Percentiles rank a stretch among this genome's conserved stretches.
Evolutionary conservation across 169 alveolate species (phyloP).

Genomic region (Toxoplasma gondii): DNA sequence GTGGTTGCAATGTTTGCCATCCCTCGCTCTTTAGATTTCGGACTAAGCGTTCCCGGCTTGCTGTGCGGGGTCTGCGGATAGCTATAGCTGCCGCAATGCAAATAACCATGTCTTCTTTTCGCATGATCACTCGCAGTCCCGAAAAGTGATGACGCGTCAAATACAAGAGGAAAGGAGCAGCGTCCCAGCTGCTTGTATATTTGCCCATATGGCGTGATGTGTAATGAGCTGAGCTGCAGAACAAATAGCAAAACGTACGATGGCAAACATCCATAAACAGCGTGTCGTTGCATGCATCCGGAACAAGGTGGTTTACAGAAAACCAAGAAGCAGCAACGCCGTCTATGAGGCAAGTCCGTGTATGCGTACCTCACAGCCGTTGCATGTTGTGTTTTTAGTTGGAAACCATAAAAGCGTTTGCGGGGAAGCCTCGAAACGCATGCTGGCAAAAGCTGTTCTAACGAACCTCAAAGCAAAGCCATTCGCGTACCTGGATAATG

Average conservation of each 20-base stretch:
- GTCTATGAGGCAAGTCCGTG: too few species aligned
- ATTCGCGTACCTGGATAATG: background rate
- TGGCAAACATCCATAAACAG: background rate
- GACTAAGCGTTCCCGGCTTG: background rate
- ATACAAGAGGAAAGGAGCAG: constrained; percentile 12
- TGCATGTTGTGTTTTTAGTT: too few species aligned
- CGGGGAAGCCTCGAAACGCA: too few species aligned
- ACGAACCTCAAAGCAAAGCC: too few species aligned
- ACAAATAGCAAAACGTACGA: background rate
- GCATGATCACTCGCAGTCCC: background rate
- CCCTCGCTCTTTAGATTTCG: background rate
- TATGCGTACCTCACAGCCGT: too few species aligned
- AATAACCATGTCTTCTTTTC: background rate
- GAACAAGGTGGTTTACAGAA: too few species aligned
- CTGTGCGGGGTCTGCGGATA: background rate
- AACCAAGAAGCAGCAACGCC: too few species aligned
- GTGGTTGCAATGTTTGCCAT: background rate
- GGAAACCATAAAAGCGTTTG: too few species aligned
- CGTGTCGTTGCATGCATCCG: too few species aligned
- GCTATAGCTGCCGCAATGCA: too few species aligned
- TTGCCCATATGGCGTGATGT: background rate
- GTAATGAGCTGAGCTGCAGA: background rate
- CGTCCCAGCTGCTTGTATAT: background rate
- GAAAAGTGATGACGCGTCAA: background rate
- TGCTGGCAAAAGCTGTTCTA: too few species aligned